These are phyloP conservation scores for Tylopilus rubrobrunneus DNA, from an alignment of 768 basidiomycete genomes.

Conservation along the genomic window DNA sequence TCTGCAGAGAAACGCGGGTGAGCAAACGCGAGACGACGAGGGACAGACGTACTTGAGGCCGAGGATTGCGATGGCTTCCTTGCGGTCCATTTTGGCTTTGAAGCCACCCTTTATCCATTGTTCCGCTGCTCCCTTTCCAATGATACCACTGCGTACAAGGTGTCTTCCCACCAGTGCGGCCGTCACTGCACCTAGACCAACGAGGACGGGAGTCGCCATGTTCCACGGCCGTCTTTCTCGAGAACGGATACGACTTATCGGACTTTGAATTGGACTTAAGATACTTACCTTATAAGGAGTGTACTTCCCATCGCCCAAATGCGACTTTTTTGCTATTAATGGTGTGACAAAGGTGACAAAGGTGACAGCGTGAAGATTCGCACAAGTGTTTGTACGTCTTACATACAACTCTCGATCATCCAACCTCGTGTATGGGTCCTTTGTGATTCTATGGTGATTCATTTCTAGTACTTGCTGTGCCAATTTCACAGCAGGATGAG, in stretches of 20 bases:
- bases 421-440: too few relatives aligned
- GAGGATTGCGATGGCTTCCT: constrained; percentile 87
- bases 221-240: neutral
- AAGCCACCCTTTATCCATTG: constrained; percentile 95
- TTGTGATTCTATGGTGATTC: too few relatives aligned
- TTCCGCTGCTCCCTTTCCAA: constrained; percentile 60
- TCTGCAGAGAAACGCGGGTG: constrained; percentile 39
- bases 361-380: too few relatives aligned
- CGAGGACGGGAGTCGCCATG: constrained; percentile 77
- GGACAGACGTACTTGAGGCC: constrained; percentile 78
- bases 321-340: too few relatives aligned
- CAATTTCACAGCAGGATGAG: neutral
- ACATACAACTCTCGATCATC: too few relatives aligned
- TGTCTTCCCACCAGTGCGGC: constrained; percentile 74
- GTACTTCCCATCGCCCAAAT: too few relatives aligned
- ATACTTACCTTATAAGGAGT: too few relatives aligned
- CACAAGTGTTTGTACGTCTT: too few relatives aligned
- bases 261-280: too few relatives aligned
- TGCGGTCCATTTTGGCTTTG: constrained; percentile 92
- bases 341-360: too few relatives aligned
- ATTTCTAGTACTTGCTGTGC: constrained; percentile 15
- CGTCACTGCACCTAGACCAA: constrained; percentile 75
- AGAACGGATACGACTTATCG: too few relatives aligned
- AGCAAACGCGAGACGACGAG: neutral
- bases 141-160: constrained; percentile 57